phyloP scores from a whole-genome alignment of 176 grass and related monocot species.

The Ampelocalamus luodianensis region DNA sequence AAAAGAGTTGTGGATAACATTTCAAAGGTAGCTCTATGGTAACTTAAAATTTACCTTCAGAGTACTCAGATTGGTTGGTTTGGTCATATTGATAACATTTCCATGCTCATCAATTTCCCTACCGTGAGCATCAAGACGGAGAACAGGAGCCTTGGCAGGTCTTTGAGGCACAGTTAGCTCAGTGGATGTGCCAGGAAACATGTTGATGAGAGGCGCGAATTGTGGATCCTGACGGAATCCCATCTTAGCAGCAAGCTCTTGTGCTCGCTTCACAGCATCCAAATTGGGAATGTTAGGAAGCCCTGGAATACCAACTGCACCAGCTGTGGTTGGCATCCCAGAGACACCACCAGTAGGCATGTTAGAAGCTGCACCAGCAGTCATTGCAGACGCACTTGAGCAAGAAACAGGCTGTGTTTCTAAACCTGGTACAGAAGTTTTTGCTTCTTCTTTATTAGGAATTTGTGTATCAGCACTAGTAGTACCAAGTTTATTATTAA shows the following conservation, averaged over 20 bases:
- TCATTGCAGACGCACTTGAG: constrained; percentile 44
- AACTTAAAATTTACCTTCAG: constrained; percentile 70
- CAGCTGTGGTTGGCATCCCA: constrained; percentile 30
- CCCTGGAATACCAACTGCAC: constrained; percentile 58
- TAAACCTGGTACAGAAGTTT: constrained; percentile 34
- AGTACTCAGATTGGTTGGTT: constrained; percentile 83
- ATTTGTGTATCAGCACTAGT: constrained; percentile 45
- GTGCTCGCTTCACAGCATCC: constrained; percentile 89
- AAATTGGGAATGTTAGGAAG: constrained; percentile 75
- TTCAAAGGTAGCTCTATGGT: neutral
- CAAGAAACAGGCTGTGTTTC: constrained; percentile 41
- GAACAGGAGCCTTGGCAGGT: constrained; percentile 78
- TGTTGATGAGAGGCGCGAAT: constrained; percentile 81
- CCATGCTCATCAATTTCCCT: constrained; percentile 96
- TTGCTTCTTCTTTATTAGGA: constrained; percentile 60
- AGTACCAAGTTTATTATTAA: constrained; percentile 74
- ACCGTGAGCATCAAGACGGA: constrained; percentile 92
- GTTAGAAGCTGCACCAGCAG: constrained; percentile 26
- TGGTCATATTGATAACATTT: constrained; percentile 76
- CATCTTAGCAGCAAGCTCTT: constrained; percentile 93
- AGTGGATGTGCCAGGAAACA: constrained; percentile 82
- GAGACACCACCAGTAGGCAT: constrained; percentile 31
- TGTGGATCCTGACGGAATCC: constrained; percentile 93
- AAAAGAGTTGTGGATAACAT: constrained; percentile 21
- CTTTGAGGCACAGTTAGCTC: constrained; percentile 71